These are phyloP conservation scores for Jaltomata sinuosa DNA, from an alignment of 257 asterid genomes.

Conservation along the genomic window DNA sequence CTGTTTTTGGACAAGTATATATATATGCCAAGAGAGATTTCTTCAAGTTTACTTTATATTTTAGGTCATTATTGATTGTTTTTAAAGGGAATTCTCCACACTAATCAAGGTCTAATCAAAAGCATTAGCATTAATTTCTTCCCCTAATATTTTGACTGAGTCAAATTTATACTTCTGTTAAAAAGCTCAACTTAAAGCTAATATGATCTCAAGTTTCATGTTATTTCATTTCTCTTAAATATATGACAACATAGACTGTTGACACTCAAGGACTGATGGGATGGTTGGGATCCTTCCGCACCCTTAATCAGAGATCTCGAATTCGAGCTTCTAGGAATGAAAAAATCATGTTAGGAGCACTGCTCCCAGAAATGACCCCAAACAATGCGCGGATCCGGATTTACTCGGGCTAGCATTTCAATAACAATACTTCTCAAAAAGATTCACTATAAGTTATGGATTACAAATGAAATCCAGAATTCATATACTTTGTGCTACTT, in stretches of 20 bases:
- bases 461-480: not conserved
- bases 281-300: too few relatives aligned
- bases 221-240: not conserved
- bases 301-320: too few relatives aligned
- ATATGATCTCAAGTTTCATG: not conserved
- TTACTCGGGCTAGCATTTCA: too few relatives aligned
- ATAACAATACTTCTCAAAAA: not conserved
- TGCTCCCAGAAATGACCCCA: too few relatives aligned
- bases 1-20: not conserved
- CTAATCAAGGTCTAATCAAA: not conserved
- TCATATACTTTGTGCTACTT: not conserved
- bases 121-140: not conserved
- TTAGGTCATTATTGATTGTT: not conserved
- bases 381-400: too few relatives aligned
- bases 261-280: too few relatives aligned
- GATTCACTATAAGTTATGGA: not conserved
- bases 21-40: not conserved
- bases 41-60: not conserved
- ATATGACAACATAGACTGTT: not conserved
- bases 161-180: not conserved
- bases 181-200: not conserved
- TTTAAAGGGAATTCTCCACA: not conserved
- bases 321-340: too few relatives aligned
- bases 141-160: not conserved
- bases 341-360: too few relatives aligned